Conservation (phyloP, 2,329 filamentous ascomycete species). For the Penicillium sp. region DNA sequence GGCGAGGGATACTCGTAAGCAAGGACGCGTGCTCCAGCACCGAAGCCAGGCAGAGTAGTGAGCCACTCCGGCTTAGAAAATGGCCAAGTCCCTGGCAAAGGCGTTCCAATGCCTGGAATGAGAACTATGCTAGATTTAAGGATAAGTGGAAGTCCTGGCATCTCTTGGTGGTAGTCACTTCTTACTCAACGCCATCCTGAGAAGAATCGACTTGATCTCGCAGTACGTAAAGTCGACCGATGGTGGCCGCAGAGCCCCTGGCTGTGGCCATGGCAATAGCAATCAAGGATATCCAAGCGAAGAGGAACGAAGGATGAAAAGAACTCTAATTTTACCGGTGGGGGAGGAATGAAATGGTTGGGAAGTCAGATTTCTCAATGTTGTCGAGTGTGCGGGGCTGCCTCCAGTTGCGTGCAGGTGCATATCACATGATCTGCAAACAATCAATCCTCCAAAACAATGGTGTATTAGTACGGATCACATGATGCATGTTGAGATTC, state of each 20-base stretch:
- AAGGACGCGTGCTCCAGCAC: neutral
- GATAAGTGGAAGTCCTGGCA: neutral
- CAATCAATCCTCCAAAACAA: neutral
- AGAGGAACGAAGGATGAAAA: neutral
- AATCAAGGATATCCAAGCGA: neutral
- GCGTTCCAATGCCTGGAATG: neutral
- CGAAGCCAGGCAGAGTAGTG: neutral
- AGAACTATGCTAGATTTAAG: neutral
- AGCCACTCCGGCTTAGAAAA: neutral
- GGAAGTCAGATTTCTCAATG: neutral
- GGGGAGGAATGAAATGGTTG: neutral
- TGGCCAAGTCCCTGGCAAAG: neutral
- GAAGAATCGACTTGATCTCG: neutral
- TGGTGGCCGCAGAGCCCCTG: neutral
- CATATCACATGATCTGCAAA: constrained; percentile 1
- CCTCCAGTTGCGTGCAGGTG: neutral
- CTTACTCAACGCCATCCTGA: neutral
- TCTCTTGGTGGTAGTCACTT: neutral
- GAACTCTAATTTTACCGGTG: neutral
- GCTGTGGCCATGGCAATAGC: neutral
- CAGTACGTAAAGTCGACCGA: neutral
- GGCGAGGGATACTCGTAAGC: neutral
- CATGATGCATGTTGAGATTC: neutral
- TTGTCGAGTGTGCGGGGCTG: neutral
- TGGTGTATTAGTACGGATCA: neutral